Evolutionary conservation across 2,329 filamentous ascomycete genomes (phyloP), one percentile per base, ranked within the genome.

Genomic region (Ophiostoma tasmaniense): DNA sequence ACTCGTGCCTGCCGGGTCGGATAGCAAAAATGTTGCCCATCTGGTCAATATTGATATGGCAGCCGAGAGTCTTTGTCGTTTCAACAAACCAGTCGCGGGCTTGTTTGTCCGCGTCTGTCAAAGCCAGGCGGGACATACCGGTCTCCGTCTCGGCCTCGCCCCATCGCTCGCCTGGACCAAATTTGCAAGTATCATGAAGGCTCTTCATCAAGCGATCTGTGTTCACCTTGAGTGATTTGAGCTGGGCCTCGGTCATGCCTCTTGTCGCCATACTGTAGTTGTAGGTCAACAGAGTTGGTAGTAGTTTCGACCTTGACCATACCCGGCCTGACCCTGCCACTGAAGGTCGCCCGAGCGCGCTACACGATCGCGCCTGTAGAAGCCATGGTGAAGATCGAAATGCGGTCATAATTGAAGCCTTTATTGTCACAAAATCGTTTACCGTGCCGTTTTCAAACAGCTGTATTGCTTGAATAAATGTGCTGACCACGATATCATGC

Each of bases 11-110:
- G 1, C 91, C 90, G 2, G 87, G 85, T 1, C 89, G 84, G 3
- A 91, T 81, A 0, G 91, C 91, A 75, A 94, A 94, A 69, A 90
- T 90, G 72, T 94, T 94, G n/a, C 91, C 91, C 86, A 94, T 93
- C 28, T 85, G 81, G 75, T 95, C 91, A 1, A 92, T 77, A 0
- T 84, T 88, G 6, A 90, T 82, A 2, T 82, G 81, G 76, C 91
- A 94, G 10, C 88, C 89, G 0, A 93, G 79, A 0, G 79, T 79
- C 73, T 85, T 78, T 1, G 85, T 87, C 0, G 86, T 88, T 22
- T 87, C 76, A 0, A 88, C 83, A 72, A 94, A 93, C 91, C 91
- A 94, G 76, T 91, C 87, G 52, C 91, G 85, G 13, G 84, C 90
- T 73, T 85, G 78, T 75, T 89, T 91, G 76, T 94, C 91, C 1